phyloP scores from a whole-genome alignment of 331 rosid species.

The Rhamnella rubrinervis region DNA sequence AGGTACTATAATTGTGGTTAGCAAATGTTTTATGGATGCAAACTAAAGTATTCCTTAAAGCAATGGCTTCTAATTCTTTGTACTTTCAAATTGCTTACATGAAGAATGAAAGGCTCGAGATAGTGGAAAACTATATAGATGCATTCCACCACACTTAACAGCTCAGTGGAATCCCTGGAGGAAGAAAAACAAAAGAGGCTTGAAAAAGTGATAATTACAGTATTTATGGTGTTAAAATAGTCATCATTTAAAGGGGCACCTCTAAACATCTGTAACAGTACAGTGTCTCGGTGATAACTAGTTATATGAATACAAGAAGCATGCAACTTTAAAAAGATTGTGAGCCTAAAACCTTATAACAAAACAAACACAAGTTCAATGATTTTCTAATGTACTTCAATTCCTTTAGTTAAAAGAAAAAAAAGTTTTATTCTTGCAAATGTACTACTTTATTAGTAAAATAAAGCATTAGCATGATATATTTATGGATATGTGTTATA shows the following conservation, averaged over 20 bases:
- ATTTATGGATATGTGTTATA: constrained; percentile 34
- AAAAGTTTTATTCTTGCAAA: background rate
- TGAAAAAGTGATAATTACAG: constrained; percentile 56
- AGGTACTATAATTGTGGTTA: constrained; percentile 50
- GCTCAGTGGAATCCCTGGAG: constrained; percentile 65
- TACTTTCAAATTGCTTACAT: constrained; percentile 21
- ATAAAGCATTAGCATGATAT: background rate
- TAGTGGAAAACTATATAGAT: constrained; percentile 63
- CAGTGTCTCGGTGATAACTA: background rate
- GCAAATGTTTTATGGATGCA: constrained; percentile 15
- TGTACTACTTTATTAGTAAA: background rate
- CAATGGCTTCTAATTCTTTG: constrained; percentile 11
- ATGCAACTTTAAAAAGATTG: background rate
- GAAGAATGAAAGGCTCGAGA: constrained; percentile 79
- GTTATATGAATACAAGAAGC: background rate
- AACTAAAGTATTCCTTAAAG: constrained; percentile 9
- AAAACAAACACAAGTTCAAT: constrained; percentile 9
- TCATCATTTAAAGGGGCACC: constrained; percentile 9
- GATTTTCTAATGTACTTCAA: background rate
- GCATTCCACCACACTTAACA: constrained; percentile 62
- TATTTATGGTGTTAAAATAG: background rate
- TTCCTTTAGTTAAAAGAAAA: no score
- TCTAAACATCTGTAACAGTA: background rate
- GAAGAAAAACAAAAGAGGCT: constrained; percentile 86
- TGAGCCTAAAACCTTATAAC: background rate